Conservation (phyloP, 2,329 filamentous ascomycete genomes). For the Aspergillus aculeatinus region DNA sequence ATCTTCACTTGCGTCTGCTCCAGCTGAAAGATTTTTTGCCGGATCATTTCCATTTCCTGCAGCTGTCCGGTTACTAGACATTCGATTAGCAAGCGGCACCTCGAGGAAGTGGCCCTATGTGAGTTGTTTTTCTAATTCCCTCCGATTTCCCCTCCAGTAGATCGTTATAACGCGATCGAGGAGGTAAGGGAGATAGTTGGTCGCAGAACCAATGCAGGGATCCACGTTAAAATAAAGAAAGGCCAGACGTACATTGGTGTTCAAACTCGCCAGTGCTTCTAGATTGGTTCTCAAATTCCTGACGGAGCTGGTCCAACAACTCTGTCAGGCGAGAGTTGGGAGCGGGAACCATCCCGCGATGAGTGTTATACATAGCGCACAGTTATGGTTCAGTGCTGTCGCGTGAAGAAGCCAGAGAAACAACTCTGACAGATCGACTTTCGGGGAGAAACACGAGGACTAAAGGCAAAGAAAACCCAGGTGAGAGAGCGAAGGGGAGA, state of each 20-base stretch:
- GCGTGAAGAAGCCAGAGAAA: background rate
- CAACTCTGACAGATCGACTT: background rate
- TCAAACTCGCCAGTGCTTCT: constrained; percentile 84
- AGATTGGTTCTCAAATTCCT: constrained; percentile 84
- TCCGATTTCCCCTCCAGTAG: background rate
- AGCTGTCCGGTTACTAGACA: constrained; percentile 79
- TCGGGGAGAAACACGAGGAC: background rate
- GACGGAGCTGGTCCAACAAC: constrained; percentile 84
- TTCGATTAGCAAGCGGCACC: constrained; percentile 15
- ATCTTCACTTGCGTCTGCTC: constrained; percentile 85
- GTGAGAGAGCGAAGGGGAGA: background rate
- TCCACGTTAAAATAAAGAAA: constrained; percentile 1
- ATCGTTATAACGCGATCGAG: background rate
- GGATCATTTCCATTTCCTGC: constrained; percentile 90
- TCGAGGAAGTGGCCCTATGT: background rate
- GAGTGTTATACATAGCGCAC: constrained; percentile 74
- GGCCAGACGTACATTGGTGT: constrained; percentile 74
- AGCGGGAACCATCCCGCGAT: constrained; percentile 75
- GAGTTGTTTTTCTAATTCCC: background rate
- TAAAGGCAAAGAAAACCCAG: background rate
- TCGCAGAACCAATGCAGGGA: background rate
- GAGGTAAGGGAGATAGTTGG: background rate
- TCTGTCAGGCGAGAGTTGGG: constrained; percentile 78
- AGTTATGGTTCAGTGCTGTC: constrained; percentile 3
- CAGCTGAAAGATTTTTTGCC: constrained; percentile 88